Percentiles rank a stretch among this genome's conserved stretches.
These are phyloP conservation scores for Eutypella sp. DNA, from an alignment of 2,329 filamentous ascomycete genomes.

Conservation along the genomic window DNA sequence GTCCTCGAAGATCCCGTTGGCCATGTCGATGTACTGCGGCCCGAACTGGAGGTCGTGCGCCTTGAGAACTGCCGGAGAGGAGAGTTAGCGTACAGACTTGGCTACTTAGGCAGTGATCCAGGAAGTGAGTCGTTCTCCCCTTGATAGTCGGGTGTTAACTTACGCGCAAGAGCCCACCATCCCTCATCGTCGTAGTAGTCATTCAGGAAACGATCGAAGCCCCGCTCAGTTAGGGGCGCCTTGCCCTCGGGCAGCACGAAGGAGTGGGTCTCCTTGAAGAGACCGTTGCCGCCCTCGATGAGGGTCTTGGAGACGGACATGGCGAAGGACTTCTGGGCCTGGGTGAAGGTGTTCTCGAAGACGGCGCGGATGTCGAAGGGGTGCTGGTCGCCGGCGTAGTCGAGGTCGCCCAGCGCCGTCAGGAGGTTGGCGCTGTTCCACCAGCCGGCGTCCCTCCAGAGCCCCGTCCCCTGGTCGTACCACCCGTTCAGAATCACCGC, in stretches of 20 bases:
- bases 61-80: slow-evolving; percentile 27
- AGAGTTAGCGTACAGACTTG: slow-evolving; percentile 46
- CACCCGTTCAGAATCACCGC: slow-evolving; percentile 49
- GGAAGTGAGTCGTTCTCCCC: too few species aligned
- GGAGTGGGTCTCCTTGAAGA: slow-evolving; percentile 34
- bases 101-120: too few species aligned
- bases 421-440: slow-evolving; percentile 69
- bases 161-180: slow-evolving; percentile 59
- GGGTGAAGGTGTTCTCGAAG: slow-evolving; percentile 40
- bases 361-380: slow-evolving; percentile 34
- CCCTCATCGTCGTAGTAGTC: slow-evolving; percentile 56
- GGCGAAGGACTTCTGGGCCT: slow-evolving; percentile 38
- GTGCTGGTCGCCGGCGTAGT: slow-evolving; percentile 30
- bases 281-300: slow-evolving; percentile 24
- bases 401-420: slow-evolving; percentile 55
- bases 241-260: slow-evolving; percentile 21
- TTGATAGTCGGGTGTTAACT: slow-evolving; percentile 52
- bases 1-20: slow-evolving; percentile 47
- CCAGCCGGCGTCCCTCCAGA: slow-evolving; percentile 64
- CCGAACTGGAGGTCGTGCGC: slow-evolving; percentile 38
- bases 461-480: slow-evolving; percentile 55
- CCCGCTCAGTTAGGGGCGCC: slow-evolving; percentile 20
- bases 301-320: slow-evolving; percentile 33
- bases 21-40: slow-evolving; percentile 39
- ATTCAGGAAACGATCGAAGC: slow-evolving; percentile 41